Conservation (phyloP, 306 rosid genomes). For the Leucaena leucocephala region DNA sequence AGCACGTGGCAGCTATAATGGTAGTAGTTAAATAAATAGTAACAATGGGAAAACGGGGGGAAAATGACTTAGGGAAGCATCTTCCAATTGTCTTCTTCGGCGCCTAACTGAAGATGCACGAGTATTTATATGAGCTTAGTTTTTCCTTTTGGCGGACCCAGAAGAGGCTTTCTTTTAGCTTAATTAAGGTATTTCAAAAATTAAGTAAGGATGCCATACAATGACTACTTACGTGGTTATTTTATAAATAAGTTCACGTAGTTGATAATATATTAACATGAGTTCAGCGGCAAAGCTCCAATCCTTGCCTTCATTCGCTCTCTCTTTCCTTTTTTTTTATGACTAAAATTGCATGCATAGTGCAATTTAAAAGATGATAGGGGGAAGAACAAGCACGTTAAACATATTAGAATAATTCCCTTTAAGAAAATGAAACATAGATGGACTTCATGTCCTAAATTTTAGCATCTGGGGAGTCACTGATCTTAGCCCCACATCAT, state of each 20-base stretch:
- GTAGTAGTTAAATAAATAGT: neutral
- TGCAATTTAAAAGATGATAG: neutral
- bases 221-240: neutral
- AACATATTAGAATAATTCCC: neutral
- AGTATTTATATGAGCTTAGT: neutral
- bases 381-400: neutral
- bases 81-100: neutral
- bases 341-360: neutral
- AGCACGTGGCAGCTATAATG: constrained; percentile 1
- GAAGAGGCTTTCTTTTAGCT: neutral
- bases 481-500: neutral
- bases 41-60: too few relatives aligned
- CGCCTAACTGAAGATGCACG: neutral
- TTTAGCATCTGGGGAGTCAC: neutral
- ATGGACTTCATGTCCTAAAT: neutral
- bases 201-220: neutral
- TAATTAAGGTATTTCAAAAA: neutral
- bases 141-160: neutral
- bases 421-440: neutral
- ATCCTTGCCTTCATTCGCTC: neutral
- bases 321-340: neutral
- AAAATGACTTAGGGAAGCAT: too few relatives aligned
- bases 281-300: neutral
- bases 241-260: neutral
- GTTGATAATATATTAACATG: neutral